Percentiles rank a stretch among this genome's conserved stretches.
phyloP scores from a whole-genome alignment of 345 rosid species.

The Combretum micranthum region DNA sequence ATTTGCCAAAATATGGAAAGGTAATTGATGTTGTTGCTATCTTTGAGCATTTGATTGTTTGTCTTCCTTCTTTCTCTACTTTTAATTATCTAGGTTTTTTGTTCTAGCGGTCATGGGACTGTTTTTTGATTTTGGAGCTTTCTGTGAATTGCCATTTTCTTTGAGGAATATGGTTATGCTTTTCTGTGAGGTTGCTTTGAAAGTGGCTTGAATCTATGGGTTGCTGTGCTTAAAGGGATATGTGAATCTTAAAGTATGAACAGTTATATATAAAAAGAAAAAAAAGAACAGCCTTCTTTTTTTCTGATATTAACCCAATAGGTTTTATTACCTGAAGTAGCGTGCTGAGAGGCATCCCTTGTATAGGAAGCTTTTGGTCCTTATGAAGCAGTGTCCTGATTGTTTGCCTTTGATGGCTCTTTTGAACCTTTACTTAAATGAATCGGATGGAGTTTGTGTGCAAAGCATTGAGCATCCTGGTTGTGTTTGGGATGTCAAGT shows the following conservation, averaged over 20 bases:
- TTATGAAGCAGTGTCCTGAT: background rate
- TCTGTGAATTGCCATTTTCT: no score
- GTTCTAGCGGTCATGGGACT: background rate
- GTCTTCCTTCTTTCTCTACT: background rate
- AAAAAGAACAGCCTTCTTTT: no score
- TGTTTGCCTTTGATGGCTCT: conserved; percentile 1
- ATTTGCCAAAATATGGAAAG: conserved; percentile 91
- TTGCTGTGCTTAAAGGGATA: no score
- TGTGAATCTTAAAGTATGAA: no score
- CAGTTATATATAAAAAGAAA: no score
- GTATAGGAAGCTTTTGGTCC: no score
- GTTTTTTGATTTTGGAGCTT: background rate
- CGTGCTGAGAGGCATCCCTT: no score
- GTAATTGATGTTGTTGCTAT: conserved; percentile 23
- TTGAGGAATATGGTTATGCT: no score
- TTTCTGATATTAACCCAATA: no score
- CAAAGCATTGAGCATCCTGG: conserved; percentile 99
- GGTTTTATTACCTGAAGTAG: no score
- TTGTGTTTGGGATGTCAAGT: conserved; percentile 95
- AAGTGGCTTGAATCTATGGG: no score
- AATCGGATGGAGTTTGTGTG: conserved; percentile 84
- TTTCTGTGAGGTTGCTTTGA: no score
- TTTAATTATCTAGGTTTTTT: background rate
- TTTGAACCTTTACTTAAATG: conserved; percentile 10
- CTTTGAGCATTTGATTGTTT: background rate